Conservation (phyloP, 179 eudicot genomes). For the Sideroxylon spinosum region DNA sequence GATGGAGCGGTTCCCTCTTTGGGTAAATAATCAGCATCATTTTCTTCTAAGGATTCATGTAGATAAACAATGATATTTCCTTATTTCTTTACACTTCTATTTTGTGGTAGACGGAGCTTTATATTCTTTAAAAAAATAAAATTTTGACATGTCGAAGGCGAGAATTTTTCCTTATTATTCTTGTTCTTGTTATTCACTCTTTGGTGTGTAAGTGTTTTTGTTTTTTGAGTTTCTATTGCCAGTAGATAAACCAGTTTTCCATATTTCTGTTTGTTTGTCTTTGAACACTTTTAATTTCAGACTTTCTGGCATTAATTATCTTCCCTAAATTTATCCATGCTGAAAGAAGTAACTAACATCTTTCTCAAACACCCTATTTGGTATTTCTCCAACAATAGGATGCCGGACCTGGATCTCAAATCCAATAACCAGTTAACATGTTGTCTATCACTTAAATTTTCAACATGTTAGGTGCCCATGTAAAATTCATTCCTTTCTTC, state of each 20-base stretch:
- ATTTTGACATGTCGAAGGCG: background rate
- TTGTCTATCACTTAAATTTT: too few species aligned
- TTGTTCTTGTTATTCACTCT: background rate
- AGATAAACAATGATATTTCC: background rate
- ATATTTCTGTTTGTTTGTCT: background rate
- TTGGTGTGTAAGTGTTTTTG: background rate
- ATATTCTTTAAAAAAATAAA: background rate
- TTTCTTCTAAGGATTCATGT: background rate
- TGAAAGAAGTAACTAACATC: too few species aligned
- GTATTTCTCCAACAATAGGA: too few species aligned
- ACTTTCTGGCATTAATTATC: background rate
- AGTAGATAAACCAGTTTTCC: background rate
- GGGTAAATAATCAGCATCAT: background rate
- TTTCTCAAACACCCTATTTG: too few species aligned
- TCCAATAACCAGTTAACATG: too few species aligned
- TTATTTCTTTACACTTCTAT: background rate
- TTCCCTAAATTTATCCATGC: too few species aligned
- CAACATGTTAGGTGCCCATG: too few species aligned
- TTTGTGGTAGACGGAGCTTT: background rate
- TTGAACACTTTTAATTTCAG: background rate
- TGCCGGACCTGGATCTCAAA: too few species aligned
- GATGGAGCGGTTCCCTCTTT: constrained; percentile 20
- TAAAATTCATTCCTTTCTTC: background rate
- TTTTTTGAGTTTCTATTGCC: background rate
- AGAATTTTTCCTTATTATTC: background rate